Percentiles rank a stretch among this genome's conserved stretches.
These are phyloP conservation scores for Geosiphon pyriformis DNA, from an alignment of 192 early-diverging fungal species.

Conservation along the genomic window DNA sequence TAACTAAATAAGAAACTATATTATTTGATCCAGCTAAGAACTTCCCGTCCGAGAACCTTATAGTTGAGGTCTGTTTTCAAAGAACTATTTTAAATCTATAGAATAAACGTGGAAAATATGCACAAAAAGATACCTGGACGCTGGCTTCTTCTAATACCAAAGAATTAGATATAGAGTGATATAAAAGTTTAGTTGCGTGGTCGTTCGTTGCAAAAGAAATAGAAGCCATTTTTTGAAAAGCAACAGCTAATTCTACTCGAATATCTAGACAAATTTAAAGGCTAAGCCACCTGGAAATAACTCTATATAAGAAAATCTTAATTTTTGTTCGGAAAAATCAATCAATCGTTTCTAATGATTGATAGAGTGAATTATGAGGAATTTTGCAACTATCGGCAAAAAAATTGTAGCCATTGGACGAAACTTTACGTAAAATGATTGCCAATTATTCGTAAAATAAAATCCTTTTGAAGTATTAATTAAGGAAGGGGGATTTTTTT, in stretches of 20 bases:
- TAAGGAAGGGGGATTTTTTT: neutral
- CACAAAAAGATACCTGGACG: neutral
- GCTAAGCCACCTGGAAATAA: neutral
- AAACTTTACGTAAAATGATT: slow-evolving; percentile 65
- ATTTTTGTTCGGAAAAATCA: neutral
- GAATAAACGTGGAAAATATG: no score
- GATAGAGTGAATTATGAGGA: slow-evolving; percentile 7
- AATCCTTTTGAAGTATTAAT: neutral
- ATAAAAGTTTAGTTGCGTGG: neutral
- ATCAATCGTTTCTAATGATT: neutral
- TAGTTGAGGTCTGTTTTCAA: neutral
- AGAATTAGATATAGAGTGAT: neutral
- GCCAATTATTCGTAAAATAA: neutral
- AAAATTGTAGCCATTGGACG: slow-evolving; percentile 94
- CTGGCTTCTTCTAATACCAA: neutral
- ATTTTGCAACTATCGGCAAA: slow-evolving; percentile 18
- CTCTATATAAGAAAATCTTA: no score
- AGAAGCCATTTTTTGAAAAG: neutral
- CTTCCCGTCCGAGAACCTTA: neutral
- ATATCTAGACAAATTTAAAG: neutral
- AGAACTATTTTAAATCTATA: no score
- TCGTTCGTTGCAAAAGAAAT: neutral
- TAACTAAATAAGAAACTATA: neutral
- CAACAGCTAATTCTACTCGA: neutral
- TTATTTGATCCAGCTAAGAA: neutral